These are phyloP conservation scores for Trametes meyenii DNA, from an alignment of 768 basidiomycete genomes.

Conservation along the genomic window DNA sequence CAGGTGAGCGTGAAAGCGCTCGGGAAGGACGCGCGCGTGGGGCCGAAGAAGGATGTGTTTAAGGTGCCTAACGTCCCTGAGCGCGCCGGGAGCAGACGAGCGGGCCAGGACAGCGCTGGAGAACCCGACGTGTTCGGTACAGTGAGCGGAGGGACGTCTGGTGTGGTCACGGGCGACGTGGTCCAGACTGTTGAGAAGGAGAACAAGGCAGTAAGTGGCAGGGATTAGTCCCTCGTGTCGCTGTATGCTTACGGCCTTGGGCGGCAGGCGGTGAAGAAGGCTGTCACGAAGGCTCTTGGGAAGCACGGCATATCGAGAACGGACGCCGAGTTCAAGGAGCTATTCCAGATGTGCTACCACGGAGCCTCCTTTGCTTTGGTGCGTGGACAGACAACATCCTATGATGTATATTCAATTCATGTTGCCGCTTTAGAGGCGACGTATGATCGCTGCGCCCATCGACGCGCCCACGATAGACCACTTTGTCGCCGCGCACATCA, in stretches of 20 bases:
- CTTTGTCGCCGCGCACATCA: conserved; percentile 41
- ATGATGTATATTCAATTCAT: background rate
- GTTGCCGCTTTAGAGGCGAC: conserved; percentile 31
- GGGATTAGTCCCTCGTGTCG: background rate
- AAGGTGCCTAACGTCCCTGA: conserved; percentile 29
- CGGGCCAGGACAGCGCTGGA: background rate
- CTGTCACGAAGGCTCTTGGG: conserved; percentile 38
- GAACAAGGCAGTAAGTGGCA: conserved; percentile 57
- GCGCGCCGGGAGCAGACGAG: conserved; percentile 10
- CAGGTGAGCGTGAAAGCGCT: conserved; percentile 16
- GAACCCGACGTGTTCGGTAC: conserved; percentile 27
- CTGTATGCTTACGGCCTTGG: background rate
- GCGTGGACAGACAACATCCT: conserved; percentile 13
- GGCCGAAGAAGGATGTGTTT: conserved; percentile 24
- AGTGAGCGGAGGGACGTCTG: conserved; percentile 40
- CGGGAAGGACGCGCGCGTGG: conserved; percentile 18
- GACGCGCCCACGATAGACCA: conserved; percentile 34
- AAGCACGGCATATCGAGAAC: conserved; percentile 38
- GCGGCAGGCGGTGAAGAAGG: conserved; percentile 44
- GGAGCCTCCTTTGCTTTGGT: conserved; percentile 47
- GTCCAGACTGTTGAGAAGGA: conserved; percentile 47
- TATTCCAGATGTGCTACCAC: conserved; percentile 43
- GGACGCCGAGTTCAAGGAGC: conserved; percentile 44
- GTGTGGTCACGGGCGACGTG: conserved; percentile 38
- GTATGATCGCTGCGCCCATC: conserved; percentile 33